A percentile compares a stretch with the other conserved stretches of the same genome.
Evolutionary conservation across 2,329 filamentous ascomycete species (phyloP).

Genomic region (Passalora sequoiae): DNA sequence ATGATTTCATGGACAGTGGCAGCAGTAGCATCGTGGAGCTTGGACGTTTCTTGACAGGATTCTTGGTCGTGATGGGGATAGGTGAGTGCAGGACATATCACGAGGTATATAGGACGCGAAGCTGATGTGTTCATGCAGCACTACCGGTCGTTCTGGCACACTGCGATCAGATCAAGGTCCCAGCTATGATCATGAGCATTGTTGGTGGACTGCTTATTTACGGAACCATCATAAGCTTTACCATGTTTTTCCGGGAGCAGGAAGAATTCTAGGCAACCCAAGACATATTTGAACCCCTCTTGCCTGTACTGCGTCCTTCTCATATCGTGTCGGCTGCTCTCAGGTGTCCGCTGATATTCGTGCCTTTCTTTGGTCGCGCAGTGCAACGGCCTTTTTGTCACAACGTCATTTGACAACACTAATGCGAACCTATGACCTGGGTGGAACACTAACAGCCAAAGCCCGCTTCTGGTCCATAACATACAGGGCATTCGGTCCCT

Average conservation of each 20-base stretch:
- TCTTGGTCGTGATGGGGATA: constrained; percentile 95
- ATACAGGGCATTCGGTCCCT: no score
- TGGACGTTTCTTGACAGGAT: constrained; percentile 88
- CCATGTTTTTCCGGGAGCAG: constrained; percentile 97
- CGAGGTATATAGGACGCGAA: neutral
- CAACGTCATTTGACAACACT: no score
- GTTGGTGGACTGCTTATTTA: constrained; percentile 91
- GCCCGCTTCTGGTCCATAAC: no score
- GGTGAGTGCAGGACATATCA: constrained; percentile 54
- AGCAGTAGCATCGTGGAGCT: constrained; percentile 85
- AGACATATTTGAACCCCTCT: no score
- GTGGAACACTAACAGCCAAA: no score
- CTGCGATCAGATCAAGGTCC: constrained; percentile 70
- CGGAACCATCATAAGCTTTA: constrained; percentile 95
- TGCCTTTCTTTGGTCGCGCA: no score
- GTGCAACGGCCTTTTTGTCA: no score
- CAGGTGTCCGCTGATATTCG: no score
- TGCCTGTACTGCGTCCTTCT: no score
- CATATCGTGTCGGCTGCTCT: no score
- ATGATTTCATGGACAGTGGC: constrained; percentile 90
- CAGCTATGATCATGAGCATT: constrained; percentile 94
- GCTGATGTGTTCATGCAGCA: constrained; percentile 49
- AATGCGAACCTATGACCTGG: no score
- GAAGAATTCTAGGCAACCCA: constrained; percentile 79
- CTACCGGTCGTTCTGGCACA: constrained; percentile 85